A percentile compares a stretch with the other conserved stretches of the same genome.
Conservation (phyloP, 2,329 filamentous ascomycete species). For the Beauveria bassiana region DNA sequence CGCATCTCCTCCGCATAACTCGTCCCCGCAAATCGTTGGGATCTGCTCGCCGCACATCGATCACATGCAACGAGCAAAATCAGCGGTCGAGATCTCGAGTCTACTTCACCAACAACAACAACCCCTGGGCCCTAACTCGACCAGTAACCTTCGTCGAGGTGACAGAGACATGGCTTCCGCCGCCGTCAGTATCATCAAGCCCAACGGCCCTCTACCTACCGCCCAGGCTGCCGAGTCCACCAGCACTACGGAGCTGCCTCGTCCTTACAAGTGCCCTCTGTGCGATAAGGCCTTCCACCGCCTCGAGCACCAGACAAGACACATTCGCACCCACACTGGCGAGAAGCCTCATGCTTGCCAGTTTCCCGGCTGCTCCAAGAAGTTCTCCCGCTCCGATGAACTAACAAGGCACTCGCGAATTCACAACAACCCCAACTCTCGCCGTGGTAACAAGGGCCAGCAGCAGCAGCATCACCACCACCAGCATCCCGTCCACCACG, state of each 20-base stretch:
- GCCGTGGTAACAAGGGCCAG: constrained; percentile 77
- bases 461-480: constrained; percentile 28
- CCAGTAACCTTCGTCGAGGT: constrained; percentile 22
- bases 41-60: constrained; percentile 24
- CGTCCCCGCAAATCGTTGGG: background rate
- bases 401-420: constrained; percentile 95
- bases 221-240: constrained; percentile 48
- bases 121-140: constrained; percentile 18
- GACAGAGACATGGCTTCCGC: constrained; percentile 41
- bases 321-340: constrained; percentile 95
- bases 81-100: constrained; percentile 68
- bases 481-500: constrained; percentile 31
- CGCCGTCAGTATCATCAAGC: constrained; percentile 49
- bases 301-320: constrained; percentile 82
- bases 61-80: constrained; percentile 71
- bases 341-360: constrained; percentile 97
- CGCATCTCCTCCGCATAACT: background rate
- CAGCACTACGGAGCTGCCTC: constrained; percentile 64
- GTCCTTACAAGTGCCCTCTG: constrained; percentile 96
- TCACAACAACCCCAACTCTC: constrained; percentile 97
- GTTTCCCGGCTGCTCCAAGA: constrained; percentile 92
- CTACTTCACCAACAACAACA: constrained; percentile 54
- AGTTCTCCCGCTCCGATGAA: constrained; percentile 94
- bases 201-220: constrained; percentile 54
- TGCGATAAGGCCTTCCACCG: constrained; percentile 99